Conservation (phyloP, 345 rosid genomes). For the Hibiscus trionum region DNA sequence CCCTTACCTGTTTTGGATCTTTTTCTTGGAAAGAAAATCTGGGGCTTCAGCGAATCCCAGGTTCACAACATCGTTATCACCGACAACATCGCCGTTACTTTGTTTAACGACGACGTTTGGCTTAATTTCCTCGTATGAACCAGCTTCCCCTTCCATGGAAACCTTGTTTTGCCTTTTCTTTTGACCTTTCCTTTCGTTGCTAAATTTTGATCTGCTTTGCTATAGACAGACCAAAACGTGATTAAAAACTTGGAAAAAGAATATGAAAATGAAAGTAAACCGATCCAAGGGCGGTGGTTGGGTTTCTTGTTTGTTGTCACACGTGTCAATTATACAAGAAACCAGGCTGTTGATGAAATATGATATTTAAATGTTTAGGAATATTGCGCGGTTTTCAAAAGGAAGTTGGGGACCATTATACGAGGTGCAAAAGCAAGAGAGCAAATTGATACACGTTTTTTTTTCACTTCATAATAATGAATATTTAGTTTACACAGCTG, state of each 20-base stretch:
- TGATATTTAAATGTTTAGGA: background rate
- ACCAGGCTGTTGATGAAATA: background rate
- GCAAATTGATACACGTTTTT: no score
- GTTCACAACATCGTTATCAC: slow-evolving; percentile 5
- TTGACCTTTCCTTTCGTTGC: background rate
- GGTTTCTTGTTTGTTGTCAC: background rate
- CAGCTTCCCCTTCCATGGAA: slow-evolving; percentile 21
- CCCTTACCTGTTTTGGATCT: slow-evolving; percentile 16
- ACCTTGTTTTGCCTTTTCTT: background rate
- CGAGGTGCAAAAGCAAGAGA: no score
- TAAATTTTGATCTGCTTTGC: background rate
- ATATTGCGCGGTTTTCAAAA: background rate
- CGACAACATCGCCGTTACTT: slow-evolving; percentile 15
- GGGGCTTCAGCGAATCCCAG: slow-evolving; percentile 29
- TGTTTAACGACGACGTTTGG: slow-evolving; percentile 10
- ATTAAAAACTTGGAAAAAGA: background rate
- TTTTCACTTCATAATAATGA: background rate
- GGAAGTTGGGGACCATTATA: no score
- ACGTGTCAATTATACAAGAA: background rate
- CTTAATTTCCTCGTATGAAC: slow-evolving; percentile 18
- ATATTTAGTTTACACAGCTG: no score
- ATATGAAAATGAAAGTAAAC: slow-evolving; percentile 1
- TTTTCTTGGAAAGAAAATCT: slow-evolving; percentile 20
- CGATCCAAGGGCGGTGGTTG: background rate
- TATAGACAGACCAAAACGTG: background rate